These are phyloP conservation scores for Mycena galericulata DNA, from an alignment of 768 basidiomycete species.

Conservation along the genomic window DNA sequence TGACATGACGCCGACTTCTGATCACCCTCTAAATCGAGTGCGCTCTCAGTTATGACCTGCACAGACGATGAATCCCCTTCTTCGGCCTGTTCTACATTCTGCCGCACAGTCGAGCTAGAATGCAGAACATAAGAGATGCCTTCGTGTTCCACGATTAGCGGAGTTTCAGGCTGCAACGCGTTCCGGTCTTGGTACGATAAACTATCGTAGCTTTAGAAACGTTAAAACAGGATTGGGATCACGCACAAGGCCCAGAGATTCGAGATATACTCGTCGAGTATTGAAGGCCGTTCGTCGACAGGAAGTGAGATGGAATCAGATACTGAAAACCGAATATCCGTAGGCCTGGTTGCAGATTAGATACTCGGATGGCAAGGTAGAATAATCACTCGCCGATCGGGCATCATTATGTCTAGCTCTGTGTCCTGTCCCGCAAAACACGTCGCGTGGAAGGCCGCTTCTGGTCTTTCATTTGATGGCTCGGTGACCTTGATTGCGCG, in stretches of 20 bases:
- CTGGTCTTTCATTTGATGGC: not conserved
- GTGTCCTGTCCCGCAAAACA: slow-evolving; percentile 54
- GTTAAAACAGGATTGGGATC: not conserved
- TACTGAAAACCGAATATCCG: slow-evolving; percentile 67
- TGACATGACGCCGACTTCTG: slow-evolving; percentile 64
- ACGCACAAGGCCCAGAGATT: slow-evolving; percentile 60
- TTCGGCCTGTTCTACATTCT: slow-evolving; percentile 47
- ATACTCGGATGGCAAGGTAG: not conserved
- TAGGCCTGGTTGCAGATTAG: slow-evolving; percentile 52
- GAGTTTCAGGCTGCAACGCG: slow-evolving; percentile 58
- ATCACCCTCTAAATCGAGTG: slow-evolving; percentile 65
- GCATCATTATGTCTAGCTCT: slow-evolving; percentile 64
- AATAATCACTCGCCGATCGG: slow-evolving; percentile 60
- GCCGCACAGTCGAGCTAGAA: slow-evolving; percentile 60
- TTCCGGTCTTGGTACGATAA: slow-evolving; percentile 43
- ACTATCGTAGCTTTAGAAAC: slow-evolving; percentile 40
- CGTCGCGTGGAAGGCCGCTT: slow-evolving; percentile 22
- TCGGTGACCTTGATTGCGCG: slow-evolving; percentile 10
- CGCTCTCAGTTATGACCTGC: slow-evolving; percentile 57
- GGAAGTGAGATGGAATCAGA: slow-evolving; percentile 47
- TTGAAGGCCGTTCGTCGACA: slow-evolving; percentile 51
- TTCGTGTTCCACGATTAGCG: slow-evolving; percentile 53
- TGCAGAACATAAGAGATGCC: slow-evolving; percentile 60
- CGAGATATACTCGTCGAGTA: slow-evolving; percentile 54
- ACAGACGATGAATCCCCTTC: slow-evolving; percentile 14